Evolutionary conservation across 2,329 filamentous ascomycete species (phyloP).

Genomic region (Phaeosphaeriaceae sp.): DNA sequence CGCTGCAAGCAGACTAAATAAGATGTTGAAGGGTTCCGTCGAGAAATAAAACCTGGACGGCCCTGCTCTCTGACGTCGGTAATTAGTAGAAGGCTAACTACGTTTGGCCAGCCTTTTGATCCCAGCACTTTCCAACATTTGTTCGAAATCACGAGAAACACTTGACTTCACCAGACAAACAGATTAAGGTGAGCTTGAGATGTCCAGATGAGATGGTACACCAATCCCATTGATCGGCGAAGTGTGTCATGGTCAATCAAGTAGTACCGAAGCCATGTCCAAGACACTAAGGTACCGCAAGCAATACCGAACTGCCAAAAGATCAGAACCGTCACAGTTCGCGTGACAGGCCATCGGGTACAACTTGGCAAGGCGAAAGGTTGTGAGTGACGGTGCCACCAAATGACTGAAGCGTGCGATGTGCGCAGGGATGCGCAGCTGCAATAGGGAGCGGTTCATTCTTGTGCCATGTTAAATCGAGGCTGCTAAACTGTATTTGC

Average conservation of each 20-base stretch:
- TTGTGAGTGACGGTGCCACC: not conserved
- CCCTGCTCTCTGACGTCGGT: not conserved
- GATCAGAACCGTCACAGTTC: not conserved
- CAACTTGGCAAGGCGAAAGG: not conserved
- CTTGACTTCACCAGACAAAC: not conserved
- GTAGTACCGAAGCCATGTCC: not conserved
- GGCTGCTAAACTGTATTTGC: slow-evolving; percentile 3
- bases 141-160: not conserved
- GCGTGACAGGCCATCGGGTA: not conserved
- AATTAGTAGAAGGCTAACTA: not conserved
- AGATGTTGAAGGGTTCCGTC: not conserved
- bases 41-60: not conserved
- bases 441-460: not conserved
- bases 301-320: not conserved
- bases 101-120: not conserved
- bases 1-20: not conserved
- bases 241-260: not conserved
- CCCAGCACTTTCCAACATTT: not conserved
- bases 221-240: not conserved
- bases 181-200: not conserved
- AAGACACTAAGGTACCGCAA: not conserved
- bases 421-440: slow-evolving; percentile 4
- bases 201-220: not conserved
- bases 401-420: slow-evolving; percentile 1
- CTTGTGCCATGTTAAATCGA: not conserved